These are phyloP conservation scores for Pichiaceae sp. DNA, from an alignment of 1,139 yeast genomes.

Conservation along the genomic window DNA sequence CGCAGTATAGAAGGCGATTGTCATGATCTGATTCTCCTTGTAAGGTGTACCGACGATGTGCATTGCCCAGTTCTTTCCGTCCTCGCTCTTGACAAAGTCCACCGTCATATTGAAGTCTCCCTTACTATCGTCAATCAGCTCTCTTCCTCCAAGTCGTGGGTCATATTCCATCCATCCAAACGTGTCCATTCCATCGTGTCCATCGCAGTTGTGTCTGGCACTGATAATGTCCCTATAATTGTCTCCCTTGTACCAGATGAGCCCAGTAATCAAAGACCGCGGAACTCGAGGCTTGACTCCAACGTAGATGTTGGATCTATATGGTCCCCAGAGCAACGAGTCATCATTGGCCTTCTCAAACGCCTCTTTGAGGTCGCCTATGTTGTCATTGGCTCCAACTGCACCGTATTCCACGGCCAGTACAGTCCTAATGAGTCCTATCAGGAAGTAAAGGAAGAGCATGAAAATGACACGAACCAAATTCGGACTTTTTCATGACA, in stretches of 20 bases:
- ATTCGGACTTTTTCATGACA: no score
- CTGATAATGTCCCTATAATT: slow-evolving; percentile 45
- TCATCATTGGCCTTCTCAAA: slow-evolving; percentile 28
- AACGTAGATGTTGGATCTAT: slow-evolving; percentile 76
- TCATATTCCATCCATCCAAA: slow-evolving; percentile 88
- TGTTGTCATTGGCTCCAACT: no score
- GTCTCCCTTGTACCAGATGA: slow-evolving; percentile 83
- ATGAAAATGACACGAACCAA: no score
- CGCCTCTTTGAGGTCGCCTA: slow-evolving; percentile 6
- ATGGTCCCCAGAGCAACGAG: slow-evolving; percentile 83
- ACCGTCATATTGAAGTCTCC: slow-evolving; percentile 56
- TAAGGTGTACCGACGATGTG: slow-evolving; percentile 58
- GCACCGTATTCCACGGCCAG: background rate
- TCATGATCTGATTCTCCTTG: slow-evolving; percentile 40
- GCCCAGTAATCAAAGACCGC: slow-evolving; percentile 69
- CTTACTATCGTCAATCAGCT: slow-evolving; percentile 60
- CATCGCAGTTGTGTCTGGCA: slow-evolving; percentile 77
- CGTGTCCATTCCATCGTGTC: slow-evolving; percentile 57
- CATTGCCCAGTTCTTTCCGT: slow-evolving; percentile 68
- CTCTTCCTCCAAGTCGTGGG: slow-evolving; percentile 81
- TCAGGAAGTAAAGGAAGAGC: background rate
- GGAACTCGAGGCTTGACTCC: slow-evolving; percentile 80
- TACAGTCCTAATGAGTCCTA: background rate
- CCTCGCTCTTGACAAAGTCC: slow-evolving; percentile 67
- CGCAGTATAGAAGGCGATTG: slow-evolving; percentile 74